Evolutionary conservation across 352 stramenopile species (phyloP).

Genomic region (Globisporangium yorkense): DNA sequence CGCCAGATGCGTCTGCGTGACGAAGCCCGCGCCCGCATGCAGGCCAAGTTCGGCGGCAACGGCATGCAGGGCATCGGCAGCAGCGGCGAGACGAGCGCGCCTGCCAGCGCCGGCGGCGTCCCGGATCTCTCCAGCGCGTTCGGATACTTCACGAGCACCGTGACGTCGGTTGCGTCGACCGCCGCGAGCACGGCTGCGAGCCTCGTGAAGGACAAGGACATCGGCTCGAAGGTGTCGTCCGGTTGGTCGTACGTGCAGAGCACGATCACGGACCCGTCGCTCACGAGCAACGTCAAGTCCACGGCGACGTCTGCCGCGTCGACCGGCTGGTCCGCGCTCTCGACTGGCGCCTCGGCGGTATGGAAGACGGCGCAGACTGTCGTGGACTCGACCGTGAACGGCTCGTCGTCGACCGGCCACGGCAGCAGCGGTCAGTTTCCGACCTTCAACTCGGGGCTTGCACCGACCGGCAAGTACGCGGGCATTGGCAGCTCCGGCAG

Average conservation of each 20-base stretch:
- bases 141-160: slow-evolving; percentile 66
- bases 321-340: slow-evolving; percentile 68
- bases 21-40: slow-evolving; percentile 73
- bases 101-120: slow-evolving; percentile 27
- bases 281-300: slow-evolving; percentile 76
- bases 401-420: slow-evolving; percentile 11
- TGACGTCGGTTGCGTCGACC: slow-evolving; percentile 33
- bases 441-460: slow-evolving; percentile 49
- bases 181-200: slow-evolving; percentile 56
- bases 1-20: slow-evolving; percentile 67
- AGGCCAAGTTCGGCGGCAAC: slow-evolving; percentile 67
- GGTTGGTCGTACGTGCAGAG: slow-evolving; percentile 75
- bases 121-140: slow-evolving; percentile 64
- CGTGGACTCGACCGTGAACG: slow-evolving; percentile 36
- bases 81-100: slow-evolving; percentile 49
- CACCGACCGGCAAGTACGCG: slow-evolving; percentile 56
- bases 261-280: slow-evolving; percentile 61
- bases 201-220: slow-evolving; percentile 70
- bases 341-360: slow-evolving; percentile 52
- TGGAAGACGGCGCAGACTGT: slow-evolving; percentile 61
- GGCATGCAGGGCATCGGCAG: slow-evolving; percentile 81
- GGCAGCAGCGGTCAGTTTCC: slow-evolving; percentile 32
- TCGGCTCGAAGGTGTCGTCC: slow-evolving; percentile 72
- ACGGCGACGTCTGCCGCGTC: slow-evolving; percentile 61
- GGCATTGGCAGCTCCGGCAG: slow-evolving; percentile 33